phyloP scores from a whole-genome alignment of 495 filamentous ascomycete species.

The Chaetomium tenue region DNA sequence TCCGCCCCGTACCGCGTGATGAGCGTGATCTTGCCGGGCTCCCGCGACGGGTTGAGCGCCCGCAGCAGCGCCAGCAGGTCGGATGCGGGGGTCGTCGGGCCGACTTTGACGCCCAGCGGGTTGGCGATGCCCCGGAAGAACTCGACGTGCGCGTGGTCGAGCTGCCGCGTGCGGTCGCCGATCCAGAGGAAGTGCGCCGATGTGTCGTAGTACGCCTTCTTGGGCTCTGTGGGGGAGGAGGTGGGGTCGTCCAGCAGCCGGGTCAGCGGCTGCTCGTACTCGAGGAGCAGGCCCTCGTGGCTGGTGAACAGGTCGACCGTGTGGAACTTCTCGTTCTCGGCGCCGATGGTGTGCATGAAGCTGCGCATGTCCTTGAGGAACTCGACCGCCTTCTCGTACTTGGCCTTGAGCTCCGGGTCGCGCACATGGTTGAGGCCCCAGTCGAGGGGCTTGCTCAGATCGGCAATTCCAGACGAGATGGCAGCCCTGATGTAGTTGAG shows the following conservation, averaged over 20 bases:
- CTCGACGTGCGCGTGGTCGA: conserved; percentile 90
- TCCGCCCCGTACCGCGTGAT: conserved; percentile 90
- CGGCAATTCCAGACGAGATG: conserved; percentile 83
- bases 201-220: conserved; percentile 73
- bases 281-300: conserved; percentile 90
- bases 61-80: conserved; percentile 77
- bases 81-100: conserved; percentile 69
- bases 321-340: conserved; percentile 81
- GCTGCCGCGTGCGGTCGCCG: conserved; percentile 89
- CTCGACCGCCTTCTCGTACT: conserved; percentile 77
- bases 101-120: conserved; percentile 93
- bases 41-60: conserved; percentile 75
- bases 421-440: conserved; percentile 94
- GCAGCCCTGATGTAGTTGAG: conserved; percentile 87
- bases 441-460: conserved; percentile 88
- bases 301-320: conserved; percentile 96
- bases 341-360: conserved; percentile 94
- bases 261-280: conserved; percentile 89
- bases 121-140: conserved; percentile 96
- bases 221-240: conserved; percentile 19
- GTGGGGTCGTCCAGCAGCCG: conserved; percentile 67
- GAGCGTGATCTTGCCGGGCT: conserved; percentile 87
- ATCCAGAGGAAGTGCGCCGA: conserved; percentile 99
- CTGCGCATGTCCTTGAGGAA: conserved; percentile 87
- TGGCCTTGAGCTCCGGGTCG: conserved; percentile 73